Conservation (phyloP, 169 alveolate genomes). For the Cryptosporidium andersoni region DNA sequence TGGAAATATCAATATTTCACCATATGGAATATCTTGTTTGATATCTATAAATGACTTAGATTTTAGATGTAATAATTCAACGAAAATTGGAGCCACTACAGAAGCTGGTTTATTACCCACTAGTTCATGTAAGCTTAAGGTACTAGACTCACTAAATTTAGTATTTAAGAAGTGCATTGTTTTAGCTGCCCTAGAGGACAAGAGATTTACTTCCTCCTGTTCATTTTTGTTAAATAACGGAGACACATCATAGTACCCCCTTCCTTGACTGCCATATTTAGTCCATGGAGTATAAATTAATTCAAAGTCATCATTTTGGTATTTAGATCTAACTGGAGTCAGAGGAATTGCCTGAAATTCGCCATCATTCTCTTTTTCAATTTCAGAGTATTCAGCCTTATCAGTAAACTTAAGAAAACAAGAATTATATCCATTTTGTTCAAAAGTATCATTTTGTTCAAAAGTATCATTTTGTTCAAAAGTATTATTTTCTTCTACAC, state of each 20-base stretch:
- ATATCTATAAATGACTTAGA: constrained; percentile 54
- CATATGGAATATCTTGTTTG: constrained; percentile 36
- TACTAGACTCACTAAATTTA: constrained; percentile 3
- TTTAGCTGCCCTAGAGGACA: constrained; percentile 49
- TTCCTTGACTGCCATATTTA: constrained; percentile 23
- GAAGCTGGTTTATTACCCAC: constrained; percentile 13
- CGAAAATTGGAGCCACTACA: constrained; percentile 59
- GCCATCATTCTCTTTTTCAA: not conserved
- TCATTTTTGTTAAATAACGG: not conserved
- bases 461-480: not conserved
- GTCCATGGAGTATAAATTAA: constrained; percentile 67
- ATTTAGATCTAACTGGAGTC: constrained; percentile 40
- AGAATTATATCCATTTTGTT: not conserved
- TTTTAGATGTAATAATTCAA: constrained; percentile 50
- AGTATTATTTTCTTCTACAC: too few species aligned
- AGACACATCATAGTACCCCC: not conserved
- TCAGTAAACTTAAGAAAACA: not conserved
- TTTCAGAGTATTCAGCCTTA: not conserved
- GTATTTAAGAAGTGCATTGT: constrained; percentile 56
- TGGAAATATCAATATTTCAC: constrained; percentile 36
- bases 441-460: too few species aligned
- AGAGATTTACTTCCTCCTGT: constrained; percentile 5
- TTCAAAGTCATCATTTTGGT: constrained; percentile 27
- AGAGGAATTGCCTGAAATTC: not conserved
- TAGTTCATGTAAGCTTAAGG: constrained; percentile 18